Evolutionary conservation across 2,329 filamentous ascomycete genomes (phyloP).

Genomic region (Xylariaceae sp.): DNA sequence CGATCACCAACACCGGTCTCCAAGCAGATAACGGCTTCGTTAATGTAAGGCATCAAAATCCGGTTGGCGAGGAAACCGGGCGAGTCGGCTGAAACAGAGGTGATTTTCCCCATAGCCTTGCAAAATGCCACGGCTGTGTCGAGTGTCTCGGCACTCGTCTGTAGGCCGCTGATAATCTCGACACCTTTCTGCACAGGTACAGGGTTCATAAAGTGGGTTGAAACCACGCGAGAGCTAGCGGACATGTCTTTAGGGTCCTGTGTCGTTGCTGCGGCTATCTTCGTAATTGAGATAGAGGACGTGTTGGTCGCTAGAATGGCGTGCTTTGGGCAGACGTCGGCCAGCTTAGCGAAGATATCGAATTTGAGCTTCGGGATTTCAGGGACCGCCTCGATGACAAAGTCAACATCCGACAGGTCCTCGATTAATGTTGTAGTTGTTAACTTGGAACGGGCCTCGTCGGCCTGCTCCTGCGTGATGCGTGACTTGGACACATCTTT

Average conservation of each 20-base stretch:
- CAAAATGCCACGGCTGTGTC: slow-evolving; percentile 86
- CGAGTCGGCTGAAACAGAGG: slow-evolving; percentile 85
- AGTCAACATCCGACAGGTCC: slow-evolving; percentile 83
- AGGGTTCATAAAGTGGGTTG: slow-evolving; percentile 99
- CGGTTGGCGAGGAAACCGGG: slow-evolving; percentile 96
- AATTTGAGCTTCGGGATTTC: slow-evolving; percentile 89
- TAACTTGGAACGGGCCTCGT: slow-evolving; percentile 73
- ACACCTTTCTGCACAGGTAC: slow-evolving; percentile 97
- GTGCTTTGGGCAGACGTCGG: slow-evolving; percentile 80
- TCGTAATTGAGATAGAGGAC: slow-evolving; percentile 97
- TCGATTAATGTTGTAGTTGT: slow-evolving; percentile 75
- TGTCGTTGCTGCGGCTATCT: slow-evolving; percentile 87
- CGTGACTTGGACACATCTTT: slow-evolving; percentile 92
- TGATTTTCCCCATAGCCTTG: slow-evolving; percentile 89
- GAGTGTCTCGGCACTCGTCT: slow-evolving; percentile 84
- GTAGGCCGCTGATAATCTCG: slow-evolving; percentile 93
- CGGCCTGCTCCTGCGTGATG: slow-evolving; percentile 81
- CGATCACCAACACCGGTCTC: slow-evolving; percentile 89
- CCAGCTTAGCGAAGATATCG: slow-evolving; percentile 84
- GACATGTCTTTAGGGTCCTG: slow-evolving; percentile 79
- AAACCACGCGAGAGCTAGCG: slow-evolving; percentile 85
- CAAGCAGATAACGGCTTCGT: slow-evolving; percentile 91
- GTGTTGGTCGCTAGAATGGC: slow-evolving; percentile 97
- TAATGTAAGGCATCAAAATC: slow-evolving; percentile 99
- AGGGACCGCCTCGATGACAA: slow-evolving; percentile 96